Conservation (phyloP, 495 filamentous ascomycete species). For the Penicillium parvum region DNA sequence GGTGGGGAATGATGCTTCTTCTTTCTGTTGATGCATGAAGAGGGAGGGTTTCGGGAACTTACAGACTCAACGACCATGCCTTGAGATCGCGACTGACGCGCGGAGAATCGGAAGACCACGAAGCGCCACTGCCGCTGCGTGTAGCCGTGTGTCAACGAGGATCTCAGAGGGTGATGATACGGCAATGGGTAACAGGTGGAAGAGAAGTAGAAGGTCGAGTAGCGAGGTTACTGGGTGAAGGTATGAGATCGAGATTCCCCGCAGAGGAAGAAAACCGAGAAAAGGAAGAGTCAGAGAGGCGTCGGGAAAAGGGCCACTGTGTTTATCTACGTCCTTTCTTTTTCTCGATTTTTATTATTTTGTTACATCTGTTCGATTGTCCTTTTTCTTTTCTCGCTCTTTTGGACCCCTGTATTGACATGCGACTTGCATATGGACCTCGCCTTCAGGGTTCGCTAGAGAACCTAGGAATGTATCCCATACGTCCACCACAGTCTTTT, state of each 20-base stretch:
- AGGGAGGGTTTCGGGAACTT: conserved; percentile 12
- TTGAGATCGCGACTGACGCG: conserved; percentile 19
- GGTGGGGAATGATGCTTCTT: neutral
- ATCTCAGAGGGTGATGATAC: too few relatives aligned
- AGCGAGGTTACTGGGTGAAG: too few relatives aligned
- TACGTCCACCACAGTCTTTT: too few relatives aligned
- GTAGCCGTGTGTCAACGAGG: neutral
- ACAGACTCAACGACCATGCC: conserved; percentile 21
- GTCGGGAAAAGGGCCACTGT: conserved; percentile 5
- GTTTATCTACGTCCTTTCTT: neutral
- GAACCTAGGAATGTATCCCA: too few relatives aligned
- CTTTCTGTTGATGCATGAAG: neutral
- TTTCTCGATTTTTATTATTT: neutral
- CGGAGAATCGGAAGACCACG: neutral
- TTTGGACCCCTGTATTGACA: neutral
- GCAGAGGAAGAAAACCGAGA: neutral
- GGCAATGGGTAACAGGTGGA: too few relatives aligned
- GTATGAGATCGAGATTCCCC: too few relatives aligned
- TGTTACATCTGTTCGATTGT: neutral
- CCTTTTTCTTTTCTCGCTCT: neutral
- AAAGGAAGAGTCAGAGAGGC: conserved; percentile 1
- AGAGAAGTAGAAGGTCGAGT: too few relatives aligned
- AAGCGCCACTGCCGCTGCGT: conserved; percentile 12
- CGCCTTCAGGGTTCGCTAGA: neutral
- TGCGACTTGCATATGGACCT: neutral